A percentile compares a stretch with the other conserved stretches of the same genome.
phyloP scores from a whole-genome alignment of 1,139 yeast genomes.

The Pichia cactophila region DNA sequence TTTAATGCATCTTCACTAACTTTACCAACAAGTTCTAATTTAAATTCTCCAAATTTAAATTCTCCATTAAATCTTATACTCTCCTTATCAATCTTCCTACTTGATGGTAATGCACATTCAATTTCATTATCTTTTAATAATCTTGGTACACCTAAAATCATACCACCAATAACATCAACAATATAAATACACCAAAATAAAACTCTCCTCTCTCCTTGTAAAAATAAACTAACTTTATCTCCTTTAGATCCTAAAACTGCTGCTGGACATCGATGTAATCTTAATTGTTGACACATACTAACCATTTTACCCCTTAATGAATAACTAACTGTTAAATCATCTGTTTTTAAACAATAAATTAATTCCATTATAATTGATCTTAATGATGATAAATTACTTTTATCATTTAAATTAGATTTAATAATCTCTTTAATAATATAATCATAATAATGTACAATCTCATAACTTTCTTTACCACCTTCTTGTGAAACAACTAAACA shows the following conservation, averaged over 20 bases:
- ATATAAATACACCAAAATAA: conserved; percentile 80
- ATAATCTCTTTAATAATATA: conserved; percentile 36
- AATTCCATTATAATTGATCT: conserved; percentile 64
- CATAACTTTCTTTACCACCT: conserved; percentile 23
- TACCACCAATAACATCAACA: conserved; percentile 67
- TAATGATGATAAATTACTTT: conserved; percentile 61
- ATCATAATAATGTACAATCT: conserved; percentile 28
- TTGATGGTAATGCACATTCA: conserved; percentile 76
- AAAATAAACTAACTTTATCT: conserved; percentile 49
- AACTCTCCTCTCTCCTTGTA: conserved; percentile 76
- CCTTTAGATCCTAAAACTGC: conserved; percentile 60
- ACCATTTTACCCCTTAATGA: conserved; percentile 68
- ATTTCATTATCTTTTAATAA: conserved; percentile 71
- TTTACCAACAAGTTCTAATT: conserved; percentile 58
- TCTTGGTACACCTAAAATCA: conserved; percentile 77
- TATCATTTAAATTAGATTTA: conserved; percentile 42
- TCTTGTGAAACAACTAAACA: conserved; percentile 47
- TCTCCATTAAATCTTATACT: conserved; percentile 49
- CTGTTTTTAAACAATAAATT: conserved; percentile 64
- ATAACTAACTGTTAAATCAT: conserved; percentile 69
- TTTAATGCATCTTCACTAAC: conserved; percentile 57
- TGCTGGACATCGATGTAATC: conserved; percentile 83
- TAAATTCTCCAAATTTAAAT: conserved; percentile 47
- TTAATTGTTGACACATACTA: conserved; percentile 78
- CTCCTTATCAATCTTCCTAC: conserved; percentile 29